phyloP scores from a whole-genome alignment of 192 early-diverging fungal species.

The Dissophora ornata region DNA sequence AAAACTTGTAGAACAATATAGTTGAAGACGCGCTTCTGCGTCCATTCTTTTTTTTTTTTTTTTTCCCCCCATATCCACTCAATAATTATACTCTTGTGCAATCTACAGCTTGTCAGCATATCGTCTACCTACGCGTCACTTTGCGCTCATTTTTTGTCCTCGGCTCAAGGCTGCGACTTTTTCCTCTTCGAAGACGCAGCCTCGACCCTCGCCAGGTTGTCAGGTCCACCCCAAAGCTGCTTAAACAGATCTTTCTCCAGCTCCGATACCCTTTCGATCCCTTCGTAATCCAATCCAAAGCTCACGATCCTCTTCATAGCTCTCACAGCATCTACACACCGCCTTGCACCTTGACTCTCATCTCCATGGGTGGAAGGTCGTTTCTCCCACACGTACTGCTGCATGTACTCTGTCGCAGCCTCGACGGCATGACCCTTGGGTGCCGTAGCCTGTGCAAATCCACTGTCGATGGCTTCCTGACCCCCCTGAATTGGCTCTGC shows the following conservation, averaged over 20 bases:
- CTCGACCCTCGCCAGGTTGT: constrained; percentile 46
- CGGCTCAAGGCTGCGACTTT: neutral
- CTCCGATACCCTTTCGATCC: constrained; percentile 41
- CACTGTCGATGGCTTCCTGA: constrained; percentile 42
- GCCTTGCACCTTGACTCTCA: constrained; percentile 26
- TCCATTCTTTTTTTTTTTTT: neutral
- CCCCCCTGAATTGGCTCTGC: constrained; percentile 53
- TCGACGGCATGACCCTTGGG: constrained; percentile 26
- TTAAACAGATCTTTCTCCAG: constrained; percentile 49
- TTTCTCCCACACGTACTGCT: constrained; percentile 52
- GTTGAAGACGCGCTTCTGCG: neutral
- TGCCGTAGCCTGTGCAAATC: constrained; percentile 56
- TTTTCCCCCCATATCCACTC: no score
- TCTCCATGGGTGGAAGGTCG: constrained; percentile 1
- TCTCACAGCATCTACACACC: constrained; percentile 60
- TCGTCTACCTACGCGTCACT: no score
- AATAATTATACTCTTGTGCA: no score
- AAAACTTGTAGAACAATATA: neutral
- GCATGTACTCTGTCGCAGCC: constrained; percentile 51
- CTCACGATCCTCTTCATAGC: constrained; percentile 62
- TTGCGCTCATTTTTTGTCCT: no score
- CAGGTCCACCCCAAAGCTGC: constrained; percentile 40
- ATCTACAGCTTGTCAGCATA: no score
- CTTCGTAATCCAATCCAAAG: constrained; percentile 32
- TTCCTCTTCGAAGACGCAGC: constrained; percentile 29